phyloP scores from a whole-genome alignment of 768 basidiomycete species.

The Boletus patriciae region DNA sequence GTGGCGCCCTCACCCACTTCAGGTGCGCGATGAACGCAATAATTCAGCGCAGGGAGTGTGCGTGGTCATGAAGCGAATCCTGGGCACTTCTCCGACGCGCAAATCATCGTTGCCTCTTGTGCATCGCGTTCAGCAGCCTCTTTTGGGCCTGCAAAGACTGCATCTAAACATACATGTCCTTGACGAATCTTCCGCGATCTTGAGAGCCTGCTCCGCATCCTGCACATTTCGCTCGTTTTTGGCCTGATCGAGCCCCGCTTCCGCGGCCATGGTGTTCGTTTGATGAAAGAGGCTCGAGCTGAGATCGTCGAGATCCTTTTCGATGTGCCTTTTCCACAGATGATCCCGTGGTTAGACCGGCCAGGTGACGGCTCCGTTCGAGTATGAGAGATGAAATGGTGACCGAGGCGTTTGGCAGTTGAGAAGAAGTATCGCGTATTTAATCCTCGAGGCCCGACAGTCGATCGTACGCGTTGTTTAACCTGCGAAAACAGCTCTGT shows the following conservation, averaged over 20 bases:
- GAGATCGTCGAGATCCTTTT: slow-evolving; percentile 93
- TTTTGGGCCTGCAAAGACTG: slow-evolving; percentile 70
- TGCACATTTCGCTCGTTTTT: slow-evolving; percentile 72
- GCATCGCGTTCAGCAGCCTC: slow-evolving; percentile 57
- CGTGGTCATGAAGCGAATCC: slow-evolving; percentile 54
- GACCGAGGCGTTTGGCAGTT: slow-evolving; percentile 58
- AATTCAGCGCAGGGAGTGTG: slow-evolving; percentile 84
- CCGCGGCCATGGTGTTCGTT: slow-evolving; percentile 98
- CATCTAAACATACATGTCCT: slow-evolving; percentile 82
- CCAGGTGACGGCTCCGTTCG: slow-evolving; percentile 83
- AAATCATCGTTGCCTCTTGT: slow-evolving; percentile 43
- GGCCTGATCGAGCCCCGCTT: slow-evolving; percentile 70
- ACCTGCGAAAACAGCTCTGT: slow-evolving; percentile 89
- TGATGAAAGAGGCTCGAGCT: slow-evolving; percentile 87
- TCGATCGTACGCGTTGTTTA: slow-evolving; percentile 82
- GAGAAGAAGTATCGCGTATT: slow-evolving; percentile 63
- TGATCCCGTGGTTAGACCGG: slow-evolving; percentile 86
- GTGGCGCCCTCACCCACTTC: slow-evolving; percentile 61
- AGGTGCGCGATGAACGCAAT: slow-evolving; percentile 75
- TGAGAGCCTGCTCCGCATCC: slow-evolving; percentile 73
- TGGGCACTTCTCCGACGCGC: slow-evolving; percentile 30
- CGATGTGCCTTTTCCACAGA: slow-evolving; percentile 92
- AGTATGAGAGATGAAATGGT: slow-evolving; percentile 78
- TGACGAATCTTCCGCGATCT: slow-evolving; percentile 83
- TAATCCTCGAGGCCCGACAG: slow-evolving; percentile 93